A percentile compares a stretch with the other conserved stretches of the same genome.
These are phyloP conservation scores for Fusarium sp. DNA, from an alignment of 2,329 filamentous ascomycete genomes.

Conservation along the genomic window DNA sequence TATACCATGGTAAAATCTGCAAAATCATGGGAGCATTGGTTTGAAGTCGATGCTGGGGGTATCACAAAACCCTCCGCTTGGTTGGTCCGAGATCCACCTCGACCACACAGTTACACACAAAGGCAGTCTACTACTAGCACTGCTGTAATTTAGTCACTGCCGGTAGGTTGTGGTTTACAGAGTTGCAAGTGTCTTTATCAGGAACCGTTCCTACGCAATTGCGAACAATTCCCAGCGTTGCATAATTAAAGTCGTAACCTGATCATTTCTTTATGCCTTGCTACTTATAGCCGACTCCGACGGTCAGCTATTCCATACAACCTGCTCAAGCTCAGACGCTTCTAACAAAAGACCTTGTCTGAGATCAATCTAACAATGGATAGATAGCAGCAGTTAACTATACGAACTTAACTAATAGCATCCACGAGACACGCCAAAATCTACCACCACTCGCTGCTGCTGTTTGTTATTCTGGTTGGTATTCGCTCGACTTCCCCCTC, in stretches of 20 bases:
- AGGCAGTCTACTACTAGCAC: neutral
- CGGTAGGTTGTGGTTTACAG: slow-evolving; percentile 15
- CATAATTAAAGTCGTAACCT: neutral
- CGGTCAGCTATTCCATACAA: neutral
- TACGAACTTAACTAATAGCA: slow-evolving; percentile 12
- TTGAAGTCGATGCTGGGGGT: slow-evolving; percentile 1
- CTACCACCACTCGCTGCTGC: slow-evolving; percentile 30
- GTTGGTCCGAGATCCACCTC: slow-evolving; percentile 28
- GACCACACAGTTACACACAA: slow-evolving; percentile 25
- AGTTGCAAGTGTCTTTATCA: slow-evolving; percentile 1
- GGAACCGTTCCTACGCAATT: slow-evolving; percentile 6
- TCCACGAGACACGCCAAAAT: slow-evolving; percentile 23
- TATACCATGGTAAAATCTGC: neutral
- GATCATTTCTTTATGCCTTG: slow-evolving; percentile 15
- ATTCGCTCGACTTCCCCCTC: slow-evolving; percentile 40
- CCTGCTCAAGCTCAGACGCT: slow-evolving; percentile 23
- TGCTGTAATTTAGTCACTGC: slow-evolving; percentile 22
- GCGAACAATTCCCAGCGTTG: slow-evolving; percentile 9
- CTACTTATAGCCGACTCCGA: neutral
- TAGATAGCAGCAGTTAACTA: slow-evolving; percentile 4
- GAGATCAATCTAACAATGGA: slow-evolving; percentile 5
- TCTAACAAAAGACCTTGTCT: slow-evolving; percentile 28
- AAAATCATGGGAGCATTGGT: slow-evolving; percentile 2
- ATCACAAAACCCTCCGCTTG: slow-evolving; percentile 20
- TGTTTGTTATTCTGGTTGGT: slow-evolving; percentile 36